Percentiles rank a stretch among this genome's conserved stretches.
Conservation (phyloP, 495 filamentous ascomycete genomes). For the Aspergillus panamensis region DNA sequence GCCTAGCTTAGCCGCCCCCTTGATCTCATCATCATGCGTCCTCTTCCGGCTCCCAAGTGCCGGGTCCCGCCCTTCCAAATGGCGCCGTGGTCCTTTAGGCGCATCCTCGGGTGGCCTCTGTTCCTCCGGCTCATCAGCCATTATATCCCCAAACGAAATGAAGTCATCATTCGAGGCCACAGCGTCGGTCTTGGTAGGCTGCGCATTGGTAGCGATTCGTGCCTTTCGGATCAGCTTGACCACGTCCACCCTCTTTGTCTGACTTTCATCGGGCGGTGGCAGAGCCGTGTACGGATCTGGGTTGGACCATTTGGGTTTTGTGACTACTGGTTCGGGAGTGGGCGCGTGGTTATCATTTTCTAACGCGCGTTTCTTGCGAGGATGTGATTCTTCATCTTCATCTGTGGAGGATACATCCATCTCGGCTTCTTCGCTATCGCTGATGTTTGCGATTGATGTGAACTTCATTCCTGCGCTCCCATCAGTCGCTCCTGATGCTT, state of each 20-base stretch:
- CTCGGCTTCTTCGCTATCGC: slow-evolving; percentile 67
- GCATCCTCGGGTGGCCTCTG: slow-evolving; percentile 34
- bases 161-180: slow-evolving; percentile 70
- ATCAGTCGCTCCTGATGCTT: slow-evolving; percentile 21
- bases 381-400: slow-evolving; percentile 44
- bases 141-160: slow-evolving; percentile 67
- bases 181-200: slow-evolving; percentile 44
- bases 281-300: slow-evolving; percentile 85
- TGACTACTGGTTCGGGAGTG: slow-evolving; percentile 18
- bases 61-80: slow-evolving; percentile 28
- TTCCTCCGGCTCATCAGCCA: slow-evolving; percentile 41
- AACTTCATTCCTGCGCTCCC: slow-evolving; percentile 39
- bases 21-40: slow-evolving; percentile 66
- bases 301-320: slow-evolving; percentile 81
- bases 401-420: slow-evolving; percentile 57
- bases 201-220: slow-evolving; percentile 47
- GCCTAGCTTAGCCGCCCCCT: slow-evolving; percentile 40
- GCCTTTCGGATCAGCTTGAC: slow-evolving; percentile 86
- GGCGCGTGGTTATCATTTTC: slow-evolving; percentile 46
- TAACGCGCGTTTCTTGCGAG: slow-evolving; percentile 48
- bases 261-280: slow-evolving; percentile 64
- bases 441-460: slow-evolving; percentile 55
- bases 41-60: slow-evolving; percentile 59
- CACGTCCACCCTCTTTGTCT: slow-evolving; percentile 71
- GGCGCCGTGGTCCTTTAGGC: slow-evolving; percentile 32